Evolutionary conservation across 108 stramenopile species (phyloP), one percentile per base, ranked within the genome.

Genomic region (Cyclotella sp.): DNA sequence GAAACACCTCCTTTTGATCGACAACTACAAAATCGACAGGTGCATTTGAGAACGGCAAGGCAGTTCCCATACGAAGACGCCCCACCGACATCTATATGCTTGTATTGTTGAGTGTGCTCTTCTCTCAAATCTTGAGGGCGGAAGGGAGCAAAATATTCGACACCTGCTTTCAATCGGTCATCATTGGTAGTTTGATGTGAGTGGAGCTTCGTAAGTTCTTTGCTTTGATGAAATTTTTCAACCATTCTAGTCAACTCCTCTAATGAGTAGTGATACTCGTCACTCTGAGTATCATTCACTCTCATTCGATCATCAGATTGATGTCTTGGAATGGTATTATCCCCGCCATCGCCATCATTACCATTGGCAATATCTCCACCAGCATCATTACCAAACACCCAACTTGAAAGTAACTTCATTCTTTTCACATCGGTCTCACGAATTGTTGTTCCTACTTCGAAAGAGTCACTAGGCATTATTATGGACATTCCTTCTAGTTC

Each of bases 31-130:
- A 26, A 19, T 41, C 19, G 51, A 77, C 93, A 94, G n/a, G 79
- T 70, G 67, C 93, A 94, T 15, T 76, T 72, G 19, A 88, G 45
- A n/a, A 68, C 51, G 19, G 87, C 34, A 58, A 94, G 46, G 57
- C 88, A 87, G 58, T 94, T 94, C 62, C 91, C 93, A 77, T 79
- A 84, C 3, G 71, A 78, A 26, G 49, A 68, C 54, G 53, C 57
- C 22, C 61, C 86, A 70, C 70, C 73, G 26, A 63, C 84, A 46
- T 42, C 69, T 51, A 58, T 14, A 57, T 49, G n/a, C 44, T 63
- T 8, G n/a, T 21, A n/a, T 19, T 49, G 24, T 24, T 30, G 15
- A 29, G 19, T 62, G 60, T 3, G 3, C 10, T 62, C 34, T 15
- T 62, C 39, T 26, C 24, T 58, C 13, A 41, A 59, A 27, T 54